phyloP scores from a whole-genome alignment of 2,329 filamentous ascomycete genomes.

The Apiospora rasikravindrae region DNA sequence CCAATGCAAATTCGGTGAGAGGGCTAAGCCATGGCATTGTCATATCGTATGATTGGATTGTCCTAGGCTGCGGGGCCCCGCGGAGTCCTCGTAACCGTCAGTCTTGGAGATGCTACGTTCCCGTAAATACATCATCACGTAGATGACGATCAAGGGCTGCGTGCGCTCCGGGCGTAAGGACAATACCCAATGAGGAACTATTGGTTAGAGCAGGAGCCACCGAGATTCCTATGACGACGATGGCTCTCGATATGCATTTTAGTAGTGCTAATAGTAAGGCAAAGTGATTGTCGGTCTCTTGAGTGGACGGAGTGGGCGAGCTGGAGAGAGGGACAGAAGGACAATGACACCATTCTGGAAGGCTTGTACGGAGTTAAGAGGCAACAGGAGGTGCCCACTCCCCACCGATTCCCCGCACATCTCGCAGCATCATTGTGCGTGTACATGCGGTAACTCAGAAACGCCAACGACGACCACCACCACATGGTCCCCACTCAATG shows the following conservation, averaged over 20 bases:
- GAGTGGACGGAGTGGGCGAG: not conserved
- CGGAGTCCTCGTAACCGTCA: not conserved
- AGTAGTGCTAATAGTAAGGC: not conserved
- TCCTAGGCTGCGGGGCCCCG: slow-evolving; percentile 15
- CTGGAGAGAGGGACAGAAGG: not conserved
- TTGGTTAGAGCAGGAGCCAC: not conserved
- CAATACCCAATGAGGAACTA: not conserved
- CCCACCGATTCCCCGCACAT: slow-evolving; percentile 12
- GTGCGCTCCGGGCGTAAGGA: slow-evolving; percentile 10
- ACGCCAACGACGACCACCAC: not conserved
- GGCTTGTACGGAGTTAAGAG: not conserved
- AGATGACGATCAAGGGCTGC: not conserved
- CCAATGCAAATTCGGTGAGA: not conserved
- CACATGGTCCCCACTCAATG: not conserved
- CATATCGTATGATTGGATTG: not conserved
- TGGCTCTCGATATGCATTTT: not conserved
- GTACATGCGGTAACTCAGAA: slow-evolving; percentile 1
- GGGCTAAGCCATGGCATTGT: slow-evolving; percentile 8
- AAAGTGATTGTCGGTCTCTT: no score
- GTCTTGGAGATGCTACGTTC: not conserved
- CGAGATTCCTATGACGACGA: not conserved
- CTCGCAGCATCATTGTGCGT: not conserved
- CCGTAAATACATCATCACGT: not conserved
- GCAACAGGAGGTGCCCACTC: not conserved
- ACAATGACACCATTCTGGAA: slow-evolving; percentile 7